Base-by-base conservation (phyloP, 306 rosid species). In the Clitoria ternatea region DNA sequence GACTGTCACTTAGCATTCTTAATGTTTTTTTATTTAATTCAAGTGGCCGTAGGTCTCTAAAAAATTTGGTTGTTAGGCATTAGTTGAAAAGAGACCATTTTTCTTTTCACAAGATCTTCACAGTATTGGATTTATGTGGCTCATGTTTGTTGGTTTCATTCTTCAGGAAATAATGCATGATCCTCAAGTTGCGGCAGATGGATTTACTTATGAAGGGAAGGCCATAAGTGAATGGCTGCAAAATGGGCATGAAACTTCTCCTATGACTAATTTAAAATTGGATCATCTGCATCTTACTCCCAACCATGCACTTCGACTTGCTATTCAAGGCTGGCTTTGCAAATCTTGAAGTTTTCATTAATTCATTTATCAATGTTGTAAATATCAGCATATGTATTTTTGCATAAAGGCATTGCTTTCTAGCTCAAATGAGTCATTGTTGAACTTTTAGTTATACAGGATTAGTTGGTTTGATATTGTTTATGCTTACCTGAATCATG, bases 261-360 rank as follows among this genome's bases (percentile, higher is more conserved):
- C 96, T 0, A 88, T 91, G 96, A 88, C 92, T 52, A 91, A 91
- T 72, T 79, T 83, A 76, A 79, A 81, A 61, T 69, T 88, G 77
- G 76, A 35, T 76, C 85, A 86, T 83, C 66, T 79, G 62, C 83
- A 76, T 66, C 96, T 88, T n/a, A 91, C 87, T 52, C 88, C 88
- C 14, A 84, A 91, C 77, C 95, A 88, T 14, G 82, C 88, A 11
- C 72, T 91, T 20, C 84, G 92, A 39, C 83, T 76, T 42, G 89
- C 96, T 6, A 88, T 86, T 74, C 96, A 91, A 78, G 89, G 81
- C 54, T 91, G 97, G 97, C 97, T 86, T 66, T 91, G 89, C 86
- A 85, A 84, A 73, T 76, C 80, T 36, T 85, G 82, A 84, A 52
- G 62, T 64, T 52, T 52, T 32, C 14, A 35, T 54, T 40, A 17